phyloP scores from a whole-genome alignment of 1,284 basidiomycete species.

The Ceratobasidium theobromae region DNA sequence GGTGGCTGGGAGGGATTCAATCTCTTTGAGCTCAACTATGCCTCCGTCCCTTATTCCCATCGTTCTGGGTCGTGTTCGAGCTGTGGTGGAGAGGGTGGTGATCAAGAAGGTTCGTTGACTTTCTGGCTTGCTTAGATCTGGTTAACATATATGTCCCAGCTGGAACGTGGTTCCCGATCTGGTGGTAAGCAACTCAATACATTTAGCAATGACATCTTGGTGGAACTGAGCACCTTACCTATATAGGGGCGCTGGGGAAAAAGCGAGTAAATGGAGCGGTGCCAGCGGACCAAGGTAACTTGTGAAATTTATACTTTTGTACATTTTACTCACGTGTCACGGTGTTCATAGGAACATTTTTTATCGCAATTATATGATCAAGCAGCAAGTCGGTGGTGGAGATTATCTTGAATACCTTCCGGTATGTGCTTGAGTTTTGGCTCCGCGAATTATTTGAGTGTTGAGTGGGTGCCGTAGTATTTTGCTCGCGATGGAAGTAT shows the following conservation, averaged over 20 bases:
- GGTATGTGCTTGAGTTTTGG: neutral
- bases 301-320: neutral
- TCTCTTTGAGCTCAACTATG: slow-evolving; percentile 29
- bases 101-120: slow-evolving; percentile 23
- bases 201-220: no score
- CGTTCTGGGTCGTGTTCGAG: slow-evolving; percentile 26
- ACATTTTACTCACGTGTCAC: neutral
- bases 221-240: neutral
- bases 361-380: slow-evolving; percentile 33
- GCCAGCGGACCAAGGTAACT: slow-evolving; percentile 30
- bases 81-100: slow-evolving; percentile 19
- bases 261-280: slow-evolving; percentile 33
- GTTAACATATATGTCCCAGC: neutral
- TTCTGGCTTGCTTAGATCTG: neutral
- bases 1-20: slow-evolving; percentile 33
- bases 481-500: slow-evolving; percentile 32
- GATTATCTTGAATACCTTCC: slow-evolving; percentile 28
- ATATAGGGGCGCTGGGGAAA: slow-evolving; percentile 25
- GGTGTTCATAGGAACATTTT: slow-evolving; percentile 12
- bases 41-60: slow-evolving; percentile 28
- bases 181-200: slow-evolving; percentile 16
- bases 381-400: slow-evolving; percentile 23
- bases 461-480: slow-evolving; percentile 16
- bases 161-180: slow-evolving; percentile 27
- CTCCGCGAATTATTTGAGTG: neutral